Conservation (phyloP, 2,329 filamentous ascomycete genomes). For the Drechmeria coniospora region DNA sequence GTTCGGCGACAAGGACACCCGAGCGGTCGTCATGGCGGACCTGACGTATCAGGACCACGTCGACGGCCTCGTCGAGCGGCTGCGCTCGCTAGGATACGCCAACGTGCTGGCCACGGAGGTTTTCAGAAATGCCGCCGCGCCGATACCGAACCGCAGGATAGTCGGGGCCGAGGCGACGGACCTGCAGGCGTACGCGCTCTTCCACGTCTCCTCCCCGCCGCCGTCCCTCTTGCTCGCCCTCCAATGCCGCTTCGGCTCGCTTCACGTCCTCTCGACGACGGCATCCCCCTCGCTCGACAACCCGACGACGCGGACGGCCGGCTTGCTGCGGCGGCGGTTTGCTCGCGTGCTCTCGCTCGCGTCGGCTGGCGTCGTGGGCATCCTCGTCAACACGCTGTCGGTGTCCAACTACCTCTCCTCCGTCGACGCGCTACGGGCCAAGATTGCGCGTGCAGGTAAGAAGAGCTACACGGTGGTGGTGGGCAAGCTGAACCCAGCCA, state of each 20-base stretch:
- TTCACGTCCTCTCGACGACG: slow-evolving; percentile 61
- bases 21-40: slow-evolving; percentile 74
- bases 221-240: slow-evolving; percentile 75
- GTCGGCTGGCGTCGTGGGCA: slow-evolving; percentile 74
- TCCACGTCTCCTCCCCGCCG: slow-evolving; percentile 72
- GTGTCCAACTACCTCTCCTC: slow-evolving; percentile 81
- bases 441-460: slow-evolving; percentile 70
- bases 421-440: slow-evolving; percentile 54
- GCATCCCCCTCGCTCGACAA: slow-evolving; percentile 34
- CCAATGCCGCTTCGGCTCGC: slow-evolving; percentile 61
- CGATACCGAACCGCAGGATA: slow-evolving; percentile 71
- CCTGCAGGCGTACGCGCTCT: slow-evolving; percentile 55
- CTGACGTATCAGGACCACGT: slow-evolving; percentile 74
- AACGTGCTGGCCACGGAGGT: slow-evolving; percentile 56
- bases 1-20: slow-evolving; percentile 48
- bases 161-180: slow-evolving; percentile 19
- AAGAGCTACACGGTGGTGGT: slow-evolving; percentile 96
- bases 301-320: slow-evolving; percentile 28
- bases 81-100: slow-evolving; percentile 52
- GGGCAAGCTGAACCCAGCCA: slow-evolving; percentile 88
- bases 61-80: slow-evolving; percentile 31
- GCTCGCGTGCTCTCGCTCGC: slow-evolving; percentile 68
- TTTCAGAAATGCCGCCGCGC: slow-evolving; percentile 60
- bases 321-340: slow-evolving; percentile 67
- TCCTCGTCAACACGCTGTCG: slow-evolving; percentile 88